Percentiles rank a stretch among this genome's conserved stretches.
Conservation (phyloP, 768 basidiomycete genomes). For the Termitomyces sp. region DNA sequence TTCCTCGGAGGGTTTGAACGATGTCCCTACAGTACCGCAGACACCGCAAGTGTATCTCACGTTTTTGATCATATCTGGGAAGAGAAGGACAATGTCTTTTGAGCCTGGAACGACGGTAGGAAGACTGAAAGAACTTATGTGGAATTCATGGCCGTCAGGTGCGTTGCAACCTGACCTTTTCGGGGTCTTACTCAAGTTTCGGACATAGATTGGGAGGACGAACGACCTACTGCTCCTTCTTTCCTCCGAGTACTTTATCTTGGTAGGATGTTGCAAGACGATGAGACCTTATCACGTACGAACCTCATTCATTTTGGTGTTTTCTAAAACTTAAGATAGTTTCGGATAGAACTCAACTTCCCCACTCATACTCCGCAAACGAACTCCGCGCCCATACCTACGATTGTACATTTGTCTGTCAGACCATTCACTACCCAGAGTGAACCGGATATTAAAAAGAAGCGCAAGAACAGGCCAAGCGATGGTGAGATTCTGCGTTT, state of each 20-base stretch:
- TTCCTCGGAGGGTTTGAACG: background rate
- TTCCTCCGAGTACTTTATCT: slow-evolving; percentile 74
- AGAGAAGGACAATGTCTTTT: slow-evolving; percentile 67
- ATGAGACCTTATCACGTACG: slow-evolving; percentile 70
- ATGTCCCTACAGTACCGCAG: slow-evolving; percentile 39
- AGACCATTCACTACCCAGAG: slow-evolving; percentile 52
- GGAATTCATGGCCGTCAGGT: slow-evolving; percentile 82
- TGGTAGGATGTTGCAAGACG: slow-evolving; percentile 81
- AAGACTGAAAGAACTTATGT: slow-evolving; percentile 78
- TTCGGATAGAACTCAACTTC: slow-evolving; percentile 35
- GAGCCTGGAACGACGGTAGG: slow-evolving; percentile 74
- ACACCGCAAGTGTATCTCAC: slow-evolving; percentile 64
- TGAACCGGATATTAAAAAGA: slow-evolving; percentile 56
- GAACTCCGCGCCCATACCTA: slow-evolving; percentile 36
- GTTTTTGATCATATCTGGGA: slow-evolving; percentile 70
- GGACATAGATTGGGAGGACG: slow-evolving; percentile 69
- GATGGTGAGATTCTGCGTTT: slow-evolving; percentile 24
- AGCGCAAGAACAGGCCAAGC: slow-evolving; percentile 30
- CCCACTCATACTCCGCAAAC: slow-evolving; percentile 33
- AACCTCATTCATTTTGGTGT: slow-evolving; percentile 6
- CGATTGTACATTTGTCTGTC: slow-evolving; percentile 76
- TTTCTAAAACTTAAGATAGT: background rate
- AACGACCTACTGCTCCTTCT: slow-evolving; percentile 73
- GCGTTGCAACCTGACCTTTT: slow-evolving; percentile 19
- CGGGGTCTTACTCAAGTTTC: background rate